A percentile compares a stretch with the other conserved stretches of the same genome.
phyloP scores from a whole-genome alignment of 352 stramenopile species.

The Phytophthora pseudosyringae region DNA sequence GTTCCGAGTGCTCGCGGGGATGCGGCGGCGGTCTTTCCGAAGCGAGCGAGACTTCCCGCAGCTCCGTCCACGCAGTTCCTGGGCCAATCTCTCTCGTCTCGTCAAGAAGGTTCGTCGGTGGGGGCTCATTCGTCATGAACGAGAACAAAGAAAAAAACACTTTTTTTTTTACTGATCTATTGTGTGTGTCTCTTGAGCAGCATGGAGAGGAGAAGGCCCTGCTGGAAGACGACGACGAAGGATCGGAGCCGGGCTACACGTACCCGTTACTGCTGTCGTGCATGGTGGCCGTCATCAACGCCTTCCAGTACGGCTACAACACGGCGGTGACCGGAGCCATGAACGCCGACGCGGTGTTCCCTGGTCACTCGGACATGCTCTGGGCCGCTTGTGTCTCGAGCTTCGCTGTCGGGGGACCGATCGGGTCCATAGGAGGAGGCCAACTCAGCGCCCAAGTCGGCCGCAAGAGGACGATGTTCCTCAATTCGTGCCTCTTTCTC shows the following conservation, averaged over 20 bases:
- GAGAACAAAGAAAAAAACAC: neutral
- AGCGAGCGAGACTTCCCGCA: constrained; percentile 67
- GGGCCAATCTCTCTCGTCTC: constrained; percentile 57
- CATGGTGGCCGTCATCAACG: constrained; percentile 64
- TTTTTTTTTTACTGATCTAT: neutral
- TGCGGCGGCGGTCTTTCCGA: constrained; percentile 71
- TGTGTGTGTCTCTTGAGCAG: constrained; percentile 9
- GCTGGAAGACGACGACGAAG: constrained; percentile 49
- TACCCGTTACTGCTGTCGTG: constrained; percentile 64
- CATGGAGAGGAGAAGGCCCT: constrained; percentile 67
- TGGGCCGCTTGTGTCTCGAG: constrained; percentile 71
- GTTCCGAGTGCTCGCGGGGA: constrained; percentile 64
- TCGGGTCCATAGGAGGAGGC: constrained; percentile 60
- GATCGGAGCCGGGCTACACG: constrained; percentile 63
- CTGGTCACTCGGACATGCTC: constrained; percentile 59
- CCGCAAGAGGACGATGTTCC: constrained; percentile 60
- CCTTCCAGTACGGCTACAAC: constrained; percentile 81
- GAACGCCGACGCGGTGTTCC: constrained; percentile 58
- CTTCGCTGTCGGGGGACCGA: constrained; percentile 64
- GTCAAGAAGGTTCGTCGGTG: constrained; percentile 35
- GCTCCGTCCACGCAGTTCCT: constrained; percentile 57
- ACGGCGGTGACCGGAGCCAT: constrained; percentile 70
- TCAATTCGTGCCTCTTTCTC: constrained; percentile 65
- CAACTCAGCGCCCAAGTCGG: constrained; percentile 55
- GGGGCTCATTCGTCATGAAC: too few relatives aligned